phyloP scores from a whole-genome alignment of 1,284 basidiomycete species.

The Erythrobasidium hasegawianum region DNA sequence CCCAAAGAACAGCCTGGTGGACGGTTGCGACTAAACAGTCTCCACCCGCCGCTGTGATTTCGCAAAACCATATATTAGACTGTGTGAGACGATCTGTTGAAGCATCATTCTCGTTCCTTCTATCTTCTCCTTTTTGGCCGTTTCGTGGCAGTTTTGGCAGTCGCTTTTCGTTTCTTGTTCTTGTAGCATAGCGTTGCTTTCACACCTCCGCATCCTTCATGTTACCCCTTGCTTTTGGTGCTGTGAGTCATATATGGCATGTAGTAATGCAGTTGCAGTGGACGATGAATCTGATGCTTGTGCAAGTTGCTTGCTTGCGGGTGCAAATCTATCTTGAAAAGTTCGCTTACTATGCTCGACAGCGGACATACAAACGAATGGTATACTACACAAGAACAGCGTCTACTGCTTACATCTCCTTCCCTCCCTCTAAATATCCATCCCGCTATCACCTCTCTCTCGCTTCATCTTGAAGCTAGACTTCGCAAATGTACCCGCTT shows the following conservation, averaged over 20 bases:
- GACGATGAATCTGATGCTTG: background rate
- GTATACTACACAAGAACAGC: background rate
- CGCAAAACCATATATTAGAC: constrained; percentile 2
- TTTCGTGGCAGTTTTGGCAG: background rate
- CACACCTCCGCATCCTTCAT: background rate
- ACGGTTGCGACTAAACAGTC: no score
- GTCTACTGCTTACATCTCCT: background rate
- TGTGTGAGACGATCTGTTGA: no score
- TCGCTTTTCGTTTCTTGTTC: background rate
- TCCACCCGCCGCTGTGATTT: no score
- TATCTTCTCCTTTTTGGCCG: background rate
- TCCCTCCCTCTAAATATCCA: constrained; percentile 18
- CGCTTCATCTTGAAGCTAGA: constrained; percentile 25
- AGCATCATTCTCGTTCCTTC: background rate
- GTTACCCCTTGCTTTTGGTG: no score
- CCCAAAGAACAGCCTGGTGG: constrained; percentile 23
- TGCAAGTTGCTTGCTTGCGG: background rate
- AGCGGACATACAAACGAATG: background rate
- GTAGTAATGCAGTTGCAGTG: no score
- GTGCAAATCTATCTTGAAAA: no score
- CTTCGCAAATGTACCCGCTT: constrained; percentile 21
- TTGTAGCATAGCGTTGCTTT: constrained; percentile 3
- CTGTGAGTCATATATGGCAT: no score
- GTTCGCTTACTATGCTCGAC: background rate
- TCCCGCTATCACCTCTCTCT: constrained; percentile 27